Percentiles rank a stretch among this genome's conserved stretches.
Evolutionary conservation across 352 stramenopile species (phyloP).

Genomic region (Pythium rhizo-oryzae): DNA sequence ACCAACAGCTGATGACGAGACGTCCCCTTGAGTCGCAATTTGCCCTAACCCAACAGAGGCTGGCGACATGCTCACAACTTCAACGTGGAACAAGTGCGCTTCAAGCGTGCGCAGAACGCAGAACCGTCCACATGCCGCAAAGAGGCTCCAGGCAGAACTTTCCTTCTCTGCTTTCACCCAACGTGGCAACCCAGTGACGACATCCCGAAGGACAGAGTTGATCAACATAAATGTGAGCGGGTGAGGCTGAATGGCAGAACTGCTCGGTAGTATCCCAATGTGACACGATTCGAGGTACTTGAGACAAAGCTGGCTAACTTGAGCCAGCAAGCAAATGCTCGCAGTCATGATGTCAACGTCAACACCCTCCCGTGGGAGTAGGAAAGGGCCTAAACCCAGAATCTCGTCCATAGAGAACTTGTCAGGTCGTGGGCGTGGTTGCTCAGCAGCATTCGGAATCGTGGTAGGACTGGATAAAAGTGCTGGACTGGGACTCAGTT

Average conservation of each 20-base stretch:
- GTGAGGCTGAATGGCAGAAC: conserved; percentile 71
- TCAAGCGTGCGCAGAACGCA: conserved; percentile 78
- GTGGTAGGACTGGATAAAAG: conserved; percentile 18
- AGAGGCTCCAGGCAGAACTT: conserved; percentile 49
- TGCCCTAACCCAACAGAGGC: conserved; percentile 86
- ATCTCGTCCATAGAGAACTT: conserved; percentile 77
- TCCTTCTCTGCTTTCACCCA: conserved; percentile 27
- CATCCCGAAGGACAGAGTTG: conserved; percentile 75
- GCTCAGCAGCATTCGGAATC: conserved; percentile 5
- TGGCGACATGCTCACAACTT: conserved; percentile 73
- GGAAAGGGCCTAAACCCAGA: conserved; percentile 65
- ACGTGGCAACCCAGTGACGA: conserved; percentile 32
- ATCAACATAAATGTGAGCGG: conserved; percentile 89
- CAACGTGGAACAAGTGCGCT: conserved; percentile 86
- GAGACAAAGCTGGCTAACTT: conserved; percentile 72
- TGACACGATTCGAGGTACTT: conserved; percentile 76
- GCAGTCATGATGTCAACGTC: conserved; percentile 58
- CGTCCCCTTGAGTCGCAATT: conserved; percentile 37
- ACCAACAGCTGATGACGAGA: conserved; percentile 18
- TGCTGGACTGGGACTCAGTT: conserved; percentile 29
- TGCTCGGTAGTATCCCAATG: conserved; percentile 64
- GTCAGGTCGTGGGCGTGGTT: conserved; percentile 37
- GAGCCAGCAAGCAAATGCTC: conserved; percentile 53
- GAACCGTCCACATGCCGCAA: conserved; percentile 58
- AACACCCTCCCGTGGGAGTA: conserved; percentile 39